phyloP scores from a whole-genome alignment of 2,329 filamentous ascomycete genomes.

The Pseudogymnoascus sp. region DNA sequence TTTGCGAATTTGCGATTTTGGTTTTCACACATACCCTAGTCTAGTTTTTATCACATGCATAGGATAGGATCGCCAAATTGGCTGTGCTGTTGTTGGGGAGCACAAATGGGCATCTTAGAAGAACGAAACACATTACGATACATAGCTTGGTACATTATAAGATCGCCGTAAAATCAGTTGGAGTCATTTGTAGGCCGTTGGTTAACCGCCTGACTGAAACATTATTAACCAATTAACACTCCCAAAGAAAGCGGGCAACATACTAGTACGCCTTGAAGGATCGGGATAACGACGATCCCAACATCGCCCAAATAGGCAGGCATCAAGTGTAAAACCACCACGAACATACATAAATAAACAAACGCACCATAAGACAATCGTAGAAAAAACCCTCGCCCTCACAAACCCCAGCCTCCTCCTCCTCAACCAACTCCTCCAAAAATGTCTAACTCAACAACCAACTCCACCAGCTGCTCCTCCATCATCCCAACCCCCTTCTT shows the following conservation, averaged over 20 bases:
- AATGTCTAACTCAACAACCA: background rate
- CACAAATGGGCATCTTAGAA: background rate
- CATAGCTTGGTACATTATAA: background rate
- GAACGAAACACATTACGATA: background rate
- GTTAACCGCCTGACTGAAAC: background rate
- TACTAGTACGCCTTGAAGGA: background rate
- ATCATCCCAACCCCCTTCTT: background rate
- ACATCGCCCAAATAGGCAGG: background rate
- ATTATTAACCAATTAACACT: background rate
- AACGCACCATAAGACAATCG: too few species aligned
- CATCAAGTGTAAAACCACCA: too few species aligned
- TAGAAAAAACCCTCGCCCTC: background rate
- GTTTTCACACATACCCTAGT: background rate
- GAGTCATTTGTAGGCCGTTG: background rate
- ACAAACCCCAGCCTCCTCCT: background rate
- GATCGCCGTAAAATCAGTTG: background rate
- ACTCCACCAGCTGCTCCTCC: background rate
- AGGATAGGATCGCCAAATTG: background rate
- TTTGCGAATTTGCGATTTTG: background rate
- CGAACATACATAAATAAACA: too few species aligned
- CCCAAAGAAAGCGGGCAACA: background rate
- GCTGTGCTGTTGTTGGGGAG: background rate
- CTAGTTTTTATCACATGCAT: background rate
- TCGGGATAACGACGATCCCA: background rate
- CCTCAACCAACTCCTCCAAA: background rate